Base-by-base conservation (phyloP, 768 basidiomycete genomes). In the Suillus sp. region DNA sequence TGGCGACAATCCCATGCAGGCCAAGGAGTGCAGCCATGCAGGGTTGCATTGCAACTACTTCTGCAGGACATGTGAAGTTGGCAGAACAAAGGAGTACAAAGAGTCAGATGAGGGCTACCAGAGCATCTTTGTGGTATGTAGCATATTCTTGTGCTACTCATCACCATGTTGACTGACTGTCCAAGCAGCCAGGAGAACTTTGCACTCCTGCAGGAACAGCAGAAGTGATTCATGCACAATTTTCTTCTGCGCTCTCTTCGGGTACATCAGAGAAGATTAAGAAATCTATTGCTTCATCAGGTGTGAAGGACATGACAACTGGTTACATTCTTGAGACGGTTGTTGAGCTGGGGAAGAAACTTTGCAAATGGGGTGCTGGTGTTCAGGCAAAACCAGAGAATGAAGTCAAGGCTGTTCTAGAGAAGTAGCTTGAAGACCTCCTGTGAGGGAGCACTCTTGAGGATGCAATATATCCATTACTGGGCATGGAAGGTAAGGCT, bases 101-200 rank as follows among this genome's bases (percentile, higher is more conserved):
- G 32, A 32, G 32, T 32, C 32, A 6, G 32, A 32, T 14, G 59
- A 72, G 6, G 74, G 78, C 2, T 78, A 68, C 64, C 32, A 20
- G 14, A 25, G 22, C 3, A 56, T 74, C 7, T 77, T 74, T 34
- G 37, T 53, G 50, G 68, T 72, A 62, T 37, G 60, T 43, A 47
- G 2, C 16, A 16, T 34, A 16, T 48, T 59, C 5, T 4, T 48
- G 20, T n/a, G 20, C 7, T 32, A 32, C 42, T 3, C 20, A 7
- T 43, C 42, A 7, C 20, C 20, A 20, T 20, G n/a, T n/a, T 43
- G 42, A 27, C 8, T 50, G n/a, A n/a, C n/a, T n/a, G n/a, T n/a
- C n/a, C n/a, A n/a, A n/a, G n/a, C 37, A 64, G 59, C 32, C 42
- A 20, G 60, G 64, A 11, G 18, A 45, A 20, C 32, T 48, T 37